phyloP scores from a whole-genome alignment of 176 grass and related monocot species.

The Avena sativa region DNA sequence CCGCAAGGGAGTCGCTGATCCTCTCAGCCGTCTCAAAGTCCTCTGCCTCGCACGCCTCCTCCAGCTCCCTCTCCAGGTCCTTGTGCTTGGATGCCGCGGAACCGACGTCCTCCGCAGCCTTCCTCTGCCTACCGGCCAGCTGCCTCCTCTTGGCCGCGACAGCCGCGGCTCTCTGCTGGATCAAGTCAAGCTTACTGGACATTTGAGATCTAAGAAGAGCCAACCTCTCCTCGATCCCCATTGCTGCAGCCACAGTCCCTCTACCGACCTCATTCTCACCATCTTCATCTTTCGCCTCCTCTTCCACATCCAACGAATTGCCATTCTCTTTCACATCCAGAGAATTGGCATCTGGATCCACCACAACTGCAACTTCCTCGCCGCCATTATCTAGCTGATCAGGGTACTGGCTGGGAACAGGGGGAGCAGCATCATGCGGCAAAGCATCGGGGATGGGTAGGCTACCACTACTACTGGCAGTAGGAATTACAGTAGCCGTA shows the following conservation, averaged over 20 bases:
- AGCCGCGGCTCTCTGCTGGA: conserved; percentile 56
- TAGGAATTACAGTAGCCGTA: background rate
- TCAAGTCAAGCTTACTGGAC: conserved; percentile 56
- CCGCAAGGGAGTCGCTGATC: conserved; percentile 68
- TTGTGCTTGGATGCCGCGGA: conserved; percentile 52
- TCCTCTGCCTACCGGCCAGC: conserved; percentile 61
- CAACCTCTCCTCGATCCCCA: conserved; percentile 64
- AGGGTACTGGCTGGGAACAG: background rate
- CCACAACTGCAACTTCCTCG: background rate
- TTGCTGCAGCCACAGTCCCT: background rate
- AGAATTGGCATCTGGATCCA: conserved; percentile 36
- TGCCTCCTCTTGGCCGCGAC: conserved; percentile 69
- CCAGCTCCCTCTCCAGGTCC: conserved; percentile 89
- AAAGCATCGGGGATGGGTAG: conserved; percentile 23
- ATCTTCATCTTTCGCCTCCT: conserved; percentile 25
- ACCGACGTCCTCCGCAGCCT: conserved; percentile 55
- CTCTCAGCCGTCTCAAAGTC: conserved; percentile 90
- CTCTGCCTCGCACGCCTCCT: conserved; percentile 87
- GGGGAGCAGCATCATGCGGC: conserved; percentile 13
- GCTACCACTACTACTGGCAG: conserved; percentile 20
- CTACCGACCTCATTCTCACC: conserved; percentile 1
- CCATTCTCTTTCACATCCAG: background rate
- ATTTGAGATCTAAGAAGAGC: conserved; percentile 71
- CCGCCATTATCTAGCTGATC: background rate
- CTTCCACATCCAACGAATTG: conserved; percentile 35